phyloP scores from a whole-genome alignment of 2,329 filamentous ascomycete species.

The Exophiala phaeomuriformis region DNA sequence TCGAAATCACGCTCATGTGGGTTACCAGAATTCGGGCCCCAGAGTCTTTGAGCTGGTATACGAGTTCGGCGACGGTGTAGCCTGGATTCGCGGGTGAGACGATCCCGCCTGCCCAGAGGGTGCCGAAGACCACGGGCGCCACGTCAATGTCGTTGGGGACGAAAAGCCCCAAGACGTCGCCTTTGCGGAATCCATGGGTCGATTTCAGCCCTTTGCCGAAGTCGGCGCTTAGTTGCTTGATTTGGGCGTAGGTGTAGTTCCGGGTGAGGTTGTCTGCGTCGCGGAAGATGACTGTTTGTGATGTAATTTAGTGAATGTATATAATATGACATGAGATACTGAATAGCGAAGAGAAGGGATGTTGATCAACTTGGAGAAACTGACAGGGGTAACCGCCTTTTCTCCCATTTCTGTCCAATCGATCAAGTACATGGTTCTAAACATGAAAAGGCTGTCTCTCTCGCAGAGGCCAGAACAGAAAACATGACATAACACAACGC shows the following conservation, averaged over 20 bases:
- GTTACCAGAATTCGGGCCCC: slow-evolving; percentile 69
- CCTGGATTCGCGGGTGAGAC: slow-evolving; percentile 81
- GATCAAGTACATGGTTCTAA: too few species aligned
- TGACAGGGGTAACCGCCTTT: too few species aligned
- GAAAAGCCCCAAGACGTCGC: slow-evolving; percentile 75
- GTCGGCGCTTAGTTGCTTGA: slow-evolving; percentile 58
- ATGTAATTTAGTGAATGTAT: background rate
- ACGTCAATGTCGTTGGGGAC: slow-evolving; percentile 83
- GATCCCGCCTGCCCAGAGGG: slow-evolving; percentile 74
- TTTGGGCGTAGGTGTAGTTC: slow-evolving; percentile 62
- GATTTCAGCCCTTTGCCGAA: slow-evolving; percentile 75
- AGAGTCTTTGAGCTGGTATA: slow-evolving; percentile 74
- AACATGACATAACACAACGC: too few species aligned
- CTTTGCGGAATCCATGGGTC: slow-evolving; percentile 69
- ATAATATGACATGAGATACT: too few species aligned
- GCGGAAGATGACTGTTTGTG: slow-evolving; percentile 62
- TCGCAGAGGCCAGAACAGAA: too few species aligned
- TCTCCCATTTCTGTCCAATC: too few species aligned
- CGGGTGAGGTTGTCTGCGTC: slow-evolving; percentile 60
- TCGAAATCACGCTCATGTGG: slow-evolving; percentile 58
- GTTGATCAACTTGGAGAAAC: too few species aligned
- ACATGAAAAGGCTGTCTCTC: too few species aligned
- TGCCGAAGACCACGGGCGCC: slow-evolving; percentile 67
- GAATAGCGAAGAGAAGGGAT: too few species aligned
- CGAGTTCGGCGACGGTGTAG: slow-evolving; percentile 76